Percentiles rank a stretch among this genome's conserved stretches.
phyloP scores from a whole-genome alignment of 192 early-diverging fungal species.

The Coemansia sp. region DNA sequence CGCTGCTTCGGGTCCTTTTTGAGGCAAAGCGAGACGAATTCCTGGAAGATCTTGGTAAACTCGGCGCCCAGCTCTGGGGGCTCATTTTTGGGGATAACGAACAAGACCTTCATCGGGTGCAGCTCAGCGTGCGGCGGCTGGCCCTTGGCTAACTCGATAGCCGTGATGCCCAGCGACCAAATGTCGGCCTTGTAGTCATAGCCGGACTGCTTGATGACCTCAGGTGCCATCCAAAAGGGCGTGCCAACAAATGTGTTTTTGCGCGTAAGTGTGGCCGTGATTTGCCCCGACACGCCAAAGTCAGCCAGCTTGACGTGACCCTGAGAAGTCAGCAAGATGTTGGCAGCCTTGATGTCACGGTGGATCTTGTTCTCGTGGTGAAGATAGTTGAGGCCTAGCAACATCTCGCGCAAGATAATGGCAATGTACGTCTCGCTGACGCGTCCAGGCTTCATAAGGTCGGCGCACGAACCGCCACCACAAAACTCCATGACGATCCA shows the following conservation, averaged over 20 bases:
- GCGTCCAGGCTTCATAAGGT: constrained; percentile 87
- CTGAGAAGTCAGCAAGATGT: constrained; percentile 73
- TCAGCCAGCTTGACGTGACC: constrained; percentile 94
- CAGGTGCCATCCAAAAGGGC: constrained; percentile 95
- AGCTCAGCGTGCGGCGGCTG: constrained; percentile 91
- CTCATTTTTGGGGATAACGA: constrained; percentile 89
- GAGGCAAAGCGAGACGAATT: constrained; percentile 86
- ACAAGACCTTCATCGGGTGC: constrained; percentile 95
- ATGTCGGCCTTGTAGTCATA: constrained; percentile 98
- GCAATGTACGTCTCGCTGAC: constrained; percentile 91
- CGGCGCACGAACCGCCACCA: constrained; percentile 91
- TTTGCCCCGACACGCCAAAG: constrained; percentile 97
- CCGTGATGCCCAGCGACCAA: constrained; percentile 97
- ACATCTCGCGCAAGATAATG: constrained; percentile 86
- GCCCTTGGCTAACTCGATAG: constrained; percentile 94
- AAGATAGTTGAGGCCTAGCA: constrained; percentile 91
- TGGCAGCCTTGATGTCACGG: constrained; percentile 97
- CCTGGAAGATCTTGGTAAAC: constrained; percentile 84
- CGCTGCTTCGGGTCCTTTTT: constrained; percentile 86
- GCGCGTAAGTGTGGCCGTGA: constrained; percentile 89
- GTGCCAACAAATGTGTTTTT: constrained; percentile 99
- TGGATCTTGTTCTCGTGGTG: constrained; percentile 90
- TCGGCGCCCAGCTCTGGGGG: constrained; percentile 80
- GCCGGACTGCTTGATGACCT: constrained; percentile 92
- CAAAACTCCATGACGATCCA: constrained; percentile 99